Percentiles rank a stretch among this genome's conserved stretches.
phyloP scores from a whole-genome alignment of 345 rosid species.

The Zanthoxylum bungeanum region DNA sequence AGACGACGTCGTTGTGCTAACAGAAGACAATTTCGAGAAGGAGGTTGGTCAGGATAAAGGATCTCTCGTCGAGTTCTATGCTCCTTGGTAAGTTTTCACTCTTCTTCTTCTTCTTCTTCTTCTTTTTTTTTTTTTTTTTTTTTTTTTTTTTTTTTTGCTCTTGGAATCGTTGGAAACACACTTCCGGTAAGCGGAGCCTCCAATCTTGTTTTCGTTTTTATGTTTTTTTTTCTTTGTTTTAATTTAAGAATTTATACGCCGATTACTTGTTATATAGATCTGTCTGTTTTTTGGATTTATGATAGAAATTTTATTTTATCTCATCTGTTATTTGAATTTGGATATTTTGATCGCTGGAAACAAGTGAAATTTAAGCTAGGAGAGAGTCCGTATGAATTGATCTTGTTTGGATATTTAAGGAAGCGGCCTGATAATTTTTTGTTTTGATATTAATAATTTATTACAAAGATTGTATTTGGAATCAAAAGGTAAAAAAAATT shows the following conservation, averaged over 20 bases:
- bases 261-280: slow-evolving; percentile 24
- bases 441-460: not conserved
- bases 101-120: too few relatives aligned
- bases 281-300: not conserved
- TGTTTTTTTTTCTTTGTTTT: not conserved
- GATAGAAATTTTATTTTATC: not conserved
- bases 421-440: not conserved
- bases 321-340: not conserved
- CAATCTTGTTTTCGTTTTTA: not conserved
- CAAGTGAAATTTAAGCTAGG: not conserved
- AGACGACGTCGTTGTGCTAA: slow-evolving; percentile 78
- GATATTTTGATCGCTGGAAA: not conserved
- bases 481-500: not conserved
- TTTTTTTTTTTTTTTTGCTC: not conserved
- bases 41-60: slow-evolving; percentile 88
- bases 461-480: not conserved
- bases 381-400: not conserved
- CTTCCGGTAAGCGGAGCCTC: too few relatives aligned
- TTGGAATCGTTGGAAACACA: too few relatives aligned
- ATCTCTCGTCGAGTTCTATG: slow-evolving; percentile 98
- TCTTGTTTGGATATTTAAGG: not conserved
- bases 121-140: not conserved
- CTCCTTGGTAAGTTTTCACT: slow-evolving; percentile 71
- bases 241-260: not conserved
- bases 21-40: slow-evolving; percentile 91